phyloP scores from a whole-genome alignment of 306 rosid genomes.

The Boehmeria nivea region DNA sequence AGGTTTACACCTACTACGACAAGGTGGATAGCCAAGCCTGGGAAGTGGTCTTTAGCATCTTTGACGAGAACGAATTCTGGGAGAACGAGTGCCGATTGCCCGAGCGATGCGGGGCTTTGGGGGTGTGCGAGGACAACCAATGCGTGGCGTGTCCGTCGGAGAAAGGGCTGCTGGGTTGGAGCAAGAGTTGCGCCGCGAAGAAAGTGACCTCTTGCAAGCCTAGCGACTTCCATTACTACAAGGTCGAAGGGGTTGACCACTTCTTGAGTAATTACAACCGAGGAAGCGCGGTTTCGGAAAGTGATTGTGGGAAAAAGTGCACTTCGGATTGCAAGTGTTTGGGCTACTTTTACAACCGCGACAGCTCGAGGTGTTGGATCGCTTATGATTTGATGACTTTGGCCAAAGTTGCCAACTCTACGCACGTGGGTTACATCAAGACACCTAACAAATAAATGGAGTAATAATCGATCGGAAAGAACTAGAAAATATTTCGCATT shows the following conservation, averaged over 20 bases:
- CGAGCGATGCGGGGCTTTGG: slow-evolving; percentile 42
- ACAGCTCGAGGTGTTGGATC: slow-evolving; percentile 1
- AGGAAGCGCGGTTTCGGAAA: background rate
- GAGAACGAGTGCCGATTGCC: slow-evolving; percentile 30
- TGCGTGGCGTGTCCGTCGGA: slow-evolving; percentile 60
- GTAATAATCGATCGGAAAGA: no score
- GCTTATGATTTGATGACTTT: slow-evolving; percentile 6
- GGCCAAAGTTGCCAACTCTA: background rate
- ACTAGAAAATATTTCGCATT: no score
- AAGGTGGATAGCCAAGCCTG: slow-evolving; percentile 42
- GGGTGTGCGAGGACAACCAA: slow-evolving; percentile 59
- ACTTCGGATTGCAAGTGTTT: slow-evolving; percentile 1
- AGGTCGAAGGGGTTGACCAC: slow-evolving; percentile 5
- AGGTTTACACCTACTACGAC: slow-evolving; percentile 42
- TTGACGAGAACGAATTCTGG: no score
- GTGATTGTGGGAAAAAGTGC: slow-evolving; percentile 3
- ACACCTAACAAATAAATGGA: background rate
- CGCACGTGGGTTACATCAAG: slow-evolving; percentile 1
- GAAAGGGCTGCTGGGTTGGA: slow-evolving; percentile 54
- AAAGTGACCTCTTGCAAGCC: background rate
- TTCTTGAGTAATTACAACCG: background rate
- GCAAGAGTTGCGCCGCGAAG: slow-evolving; percentile 30
- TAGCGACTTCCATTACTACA: background rate
- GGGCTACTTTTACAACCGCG: background rate
- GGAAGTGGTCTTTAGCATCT: slow-evolving; percentile 47